Conservation (phyloP, 345 rosid genomes). For the Kernera saxatilis region DNA sequence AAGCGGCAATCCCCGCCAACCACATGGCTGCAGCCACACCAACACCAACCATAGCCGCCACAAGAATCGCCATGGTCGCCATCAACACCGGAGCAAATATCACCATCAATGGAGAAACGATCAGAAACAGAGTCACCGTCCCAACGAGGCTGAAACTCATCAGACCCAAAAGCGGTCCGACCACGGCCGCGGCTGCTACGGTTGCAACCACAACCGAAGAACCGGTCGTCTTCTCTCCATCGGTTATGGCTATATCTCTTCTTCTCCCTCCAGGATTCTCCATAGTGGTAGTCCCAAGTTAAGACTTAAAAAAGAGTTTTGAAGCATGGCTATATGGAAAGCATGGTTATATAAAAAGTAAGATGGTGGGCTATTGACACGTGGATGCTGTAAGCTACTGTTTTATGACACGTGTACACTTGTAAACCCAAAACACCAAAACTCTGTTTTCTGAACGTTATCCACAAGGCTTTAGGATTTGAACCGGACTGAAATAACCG, state of each 20-base stretch:
- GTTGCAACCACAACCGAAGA: constrained; percentile 16
- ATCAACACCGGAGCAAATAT: constrained; percentile 38
- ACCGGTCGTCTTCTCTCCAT: background rate
- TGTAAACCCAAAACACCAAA: constrained; percentile 2
- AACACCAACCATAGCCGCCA: constrained; percentile 31
- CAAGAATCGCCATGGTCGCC: constrained; percentile 17
- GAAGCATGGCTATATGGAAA: background rate
- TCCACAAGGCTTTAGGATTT: constrained; percentile 15
- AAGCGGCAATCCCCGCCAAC: constrained; percentile 28
- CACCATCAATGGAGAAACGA: constrained; percentile 37
- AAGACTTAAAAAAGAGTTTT: background rate
- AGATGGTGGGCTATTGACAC: constrained; percentile 4
- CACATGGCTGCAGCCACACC: constrained; percentile 34
- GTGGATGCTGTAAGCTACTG: constrained; percentile 12
- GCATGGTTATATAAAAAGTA: constrained; percentile 5
- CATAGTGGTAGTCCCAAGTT: constrained; percentile 1
- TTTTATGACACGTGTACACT: background rate
- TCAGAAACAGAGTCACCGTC: constrained; percentile 30
- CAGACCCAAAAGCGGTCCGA: constrained; percentile 33
- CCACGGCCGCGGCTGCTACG: constrained; percentile 28
- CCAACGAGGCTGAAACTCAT: constrained; percentile 37
- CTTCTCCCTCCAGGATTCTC: constrained; percentile 14
- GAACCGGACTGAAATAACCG: background rate
- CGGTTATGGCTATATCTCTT: constrained; percentile 8
- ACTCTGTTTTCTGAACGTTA: background rate